Conservation (phyloP, 2,329 filamentous ascomycete genomes). For the Coniochaeta prunicola region DNA sequence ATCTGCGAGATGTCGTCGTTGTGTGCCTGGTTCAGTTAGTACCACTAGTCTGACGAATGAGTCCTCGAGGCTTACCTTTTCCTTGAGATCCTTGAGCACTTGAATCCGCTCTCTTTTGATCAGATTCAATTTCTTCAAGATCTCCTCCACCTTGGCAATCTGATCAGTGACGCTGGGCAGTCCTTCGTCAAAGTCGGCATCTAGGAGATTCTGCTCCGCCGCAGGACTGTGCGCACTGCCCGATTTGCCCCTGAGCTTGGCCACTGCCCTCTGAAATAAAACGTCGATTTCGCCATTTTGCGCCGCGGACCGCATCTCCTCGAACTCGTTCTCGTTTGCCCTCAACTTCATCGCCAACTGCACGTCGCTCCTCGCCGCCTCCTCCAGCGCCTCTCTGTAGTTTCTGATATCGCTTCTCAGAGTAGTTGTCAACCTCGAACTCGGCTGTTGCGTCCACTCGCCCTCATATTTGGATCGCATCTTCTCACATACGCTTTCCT, state of each 20-base stretch:
- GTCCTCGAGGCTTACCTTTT: slow-evolving; percentile 61
- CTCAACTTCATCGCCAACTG: slow-evolving; percentile 77
- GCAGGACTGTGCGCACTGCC: slow-evolving; percentile 56
- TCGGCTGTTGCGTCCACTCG: slow-evolving; percentile 97
- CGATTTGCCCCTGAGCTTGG: slow-evolving; percentile 62
- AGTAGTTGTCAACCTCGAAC: slow-evolving; percentile 80
- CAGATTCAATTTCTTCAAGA: slow-evolving; percentile 83
- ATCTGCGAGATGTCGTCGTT: slow-evolving; percentile 97
- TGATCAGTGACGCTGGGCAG: slow-evolving; percentile 79
- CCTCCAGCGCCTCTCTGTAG: slow-evolving; percentile 82
- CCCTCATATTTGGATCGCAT: slow-evolving; percentile 96
- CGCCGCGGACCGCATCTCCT: slow-evolving; percentile 88
- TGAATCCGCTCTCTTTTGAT: slow-evolving; percentile 89
- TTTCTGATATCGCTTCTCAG: slow-evolving; percentile 79
- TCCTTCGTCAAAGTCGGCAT: slow-evolving; percentile 82
- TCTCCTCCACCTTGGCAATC: slow-evolving; percentile 79
- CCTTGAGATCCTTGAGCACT: slow-evolving; percentile 92
- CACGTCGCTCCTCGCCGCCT: slow-evolving; percentile 78
- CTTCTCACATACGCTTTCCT: slow-evolving; percentile 97
- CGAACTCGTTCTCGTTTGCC: slow-evolving; percentile 82
- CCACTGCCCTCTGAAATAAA: slow-evolving; percentile 80
- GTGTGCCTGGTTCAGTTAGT: slow-evolving; percentile 58
- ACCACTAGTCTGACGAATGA: background rate
- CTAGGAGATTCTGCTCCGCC: slow-evolving; percentile 72
- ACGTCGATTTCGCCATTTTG: slow-evolving; percentile 81